Conservation (phyloP, 495 filamentous ascomycete genomes). For the Penicillium chermesinum region DNA sequence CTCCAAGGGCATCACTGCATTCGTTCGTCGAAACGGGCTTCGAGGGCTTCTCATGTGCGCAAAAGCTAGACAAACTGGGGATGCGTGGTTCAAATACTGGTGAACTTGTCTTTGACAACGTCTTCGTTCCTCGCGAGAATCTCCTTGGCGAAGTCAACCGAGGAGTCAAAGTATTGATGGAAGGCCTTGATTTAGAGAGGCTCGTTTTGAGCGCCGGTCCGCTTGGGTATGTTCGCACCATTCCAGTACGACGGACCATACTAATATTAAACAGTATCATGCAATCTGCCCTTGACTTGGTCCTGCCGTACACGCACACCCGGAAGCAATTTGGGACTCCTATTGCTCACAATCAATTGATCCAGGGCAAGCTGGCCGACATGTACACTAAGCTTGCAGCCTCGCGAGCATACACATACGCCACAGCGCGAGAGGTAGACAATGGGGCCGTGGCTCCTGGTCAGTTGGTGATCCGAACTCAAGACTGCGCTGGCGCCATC, state of each 20-base stretch:
- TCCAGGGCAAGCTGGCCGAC: constrained; percentile 91
- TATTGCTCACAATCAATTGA: constrained; percentile 87
- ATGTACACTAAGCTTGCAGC: constrained; percentile 95
- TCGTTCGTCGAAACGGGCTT: constrained; percentile 73
- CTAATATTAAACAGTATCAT: constrained; percentile 59
- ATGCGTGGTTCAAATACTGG: constrained; percentile 98
- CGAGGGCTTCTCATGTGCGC: constrained; percentile 75
- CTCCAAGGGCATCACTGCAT: constrained; percentile 92
- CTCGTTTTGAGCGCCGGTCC: constrained; percentile 90
- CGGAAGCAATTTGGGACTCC: constrained; percentile 85
- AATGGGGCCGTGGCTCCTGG: constrained; percentile 47
- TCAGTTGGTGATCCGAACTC: constrained; percentile 57
- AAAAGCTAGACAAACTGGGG: constrained; percentile 96
- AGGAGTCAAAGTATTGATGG: constrained; percentile 91
- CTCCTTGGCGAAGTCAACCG: constrained; percentile 73
- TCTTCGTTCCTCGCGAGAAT: constrained; percentile 82
- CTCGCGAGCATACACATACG: constrained; percentile 71
- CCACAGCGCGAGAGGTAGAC: constrained; percentile 71
- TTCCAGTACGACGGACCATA: background rate
- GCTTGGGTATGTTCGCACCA: constrained; percentile 51
- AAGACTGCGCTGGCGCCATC: constrained; percentile 93
- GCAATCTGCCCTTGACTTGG: constrained; percentile 84
- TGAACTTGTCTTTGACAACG: constrained; percentile 85
- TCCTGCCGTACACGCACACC: constrained; percentile 83
- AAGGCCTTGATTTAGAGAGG: constrained; percentile 89